Conservation (phyloP, 305 asterid species). For the Plantago lanceolata region DNA sequence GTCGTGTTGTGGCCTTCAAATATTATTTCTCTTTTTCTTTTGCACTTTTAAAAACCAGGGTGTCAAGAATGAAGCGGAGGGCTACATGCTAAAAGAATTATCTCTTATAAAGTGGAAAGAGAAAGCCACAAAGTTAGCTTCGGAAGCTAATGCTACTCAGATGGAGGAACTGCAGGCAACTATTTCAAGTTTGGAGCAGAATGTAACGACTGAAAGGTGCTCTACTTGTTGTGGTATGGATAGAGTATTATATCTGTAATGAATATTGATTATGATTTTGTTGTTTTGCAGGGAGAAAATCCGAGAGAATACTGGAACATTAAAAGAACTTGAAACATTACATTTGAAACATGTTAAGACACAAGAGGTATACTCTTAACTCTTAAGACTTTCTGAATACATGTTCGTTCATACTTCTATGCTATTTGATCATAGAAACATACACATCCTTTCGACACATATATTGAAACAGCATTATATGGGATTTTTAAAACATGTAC, state of each 20-base stretch:
- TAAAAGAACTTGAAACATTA: constrained; percentile 75
- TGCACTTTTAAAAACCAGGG: constrained; percentile 39
- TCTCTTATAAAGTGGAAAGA: constrained; percentile 89
- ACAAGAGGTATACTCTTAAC: constrained; percentile 62
- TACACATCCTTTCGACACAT: neutral
- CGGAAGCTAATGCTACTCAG: constrained; percentile 59
- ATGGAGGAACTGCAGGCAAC: constrained; percentile 49
- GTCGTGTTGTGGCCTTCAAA: neutral
- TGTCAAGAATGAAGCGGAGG: constrained; percentile 93
- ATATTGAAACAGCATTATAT: too few species aligned
- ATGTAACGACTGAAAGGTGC: constrained; percentile 69
- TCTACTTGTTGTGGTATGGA: constrained; percentile 5
- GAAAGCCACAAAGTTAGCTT: constrained; percentile 71
- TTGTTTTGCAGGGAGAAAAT: constrained; percentile 70
- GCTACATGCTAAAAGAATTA: constrained; percentile 86
- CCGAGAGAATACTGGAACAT: constrained; percentile 47
- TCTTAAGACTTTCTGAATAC: constrained; percentile 4
- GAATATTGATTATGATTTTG: constrained; percentile 2
- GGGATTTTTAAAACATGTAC: neutral
- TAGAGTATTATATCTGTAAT: constrained; percentile 14
- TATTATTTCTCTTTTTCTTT: neutral
- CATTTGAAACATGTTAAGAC: constrained; percentile 65
- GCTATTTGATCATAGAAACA: neutral
- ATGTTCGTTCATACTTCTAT: neutral
- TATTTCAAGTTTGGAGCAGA: constrained; percentile 61